A percentile compares a stretch with the other conserved stretches of the same genome.
phyloP scores from a whole-genome alignment of 2,329 filamentous ascomycete genomes.

The Didymella keratinophila region DNA sequence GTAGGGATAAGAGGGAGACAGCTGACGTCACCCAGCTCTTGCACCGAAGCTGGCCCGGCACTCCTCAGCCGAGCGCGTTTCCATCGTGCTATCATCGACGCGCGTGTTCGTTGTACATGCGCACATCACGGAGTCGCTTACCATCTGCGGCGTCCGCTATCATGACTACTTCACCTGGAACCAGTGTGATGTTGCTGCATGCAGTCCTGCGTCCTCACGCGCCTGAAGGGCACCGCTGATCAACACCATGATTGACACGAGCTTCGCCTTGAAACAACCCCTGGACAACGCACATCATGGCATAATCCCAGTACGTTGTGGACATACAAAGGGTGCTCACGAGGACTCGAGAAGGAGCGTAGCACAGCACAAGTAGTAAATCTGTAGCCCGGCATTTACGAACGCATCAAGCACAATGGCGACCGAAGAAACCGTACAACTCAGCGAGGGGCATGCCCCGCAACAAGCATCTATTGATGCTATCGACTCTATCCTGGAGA shows the following conservation, averaged over 20 bases:
- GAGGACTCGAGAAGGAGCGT: neutral
- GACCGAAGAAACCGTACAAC: slow-evolving; percentile 47
- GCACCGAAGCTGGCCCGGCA: neutral
- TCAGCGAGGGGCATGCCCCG: slow-evolving; percentile 44
- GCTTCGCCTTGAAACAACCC: slow-evolving; percentile 11
- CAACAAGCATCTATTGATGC: slow-evolving; percentile 47
- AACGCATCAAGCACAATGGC: slow-evolving; percentile 38
- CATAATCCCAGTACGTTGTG: slow-evolving; percentile 1
- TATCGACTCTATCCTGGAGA: slow-evolving; percentile 42
- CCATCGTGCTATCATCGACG: neutral
- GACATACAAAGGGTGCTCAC: neutral
- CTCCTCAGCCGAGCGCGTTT: neutral
- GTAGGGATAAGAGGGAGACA: neutral
- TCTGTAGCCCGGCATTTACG: neutral
- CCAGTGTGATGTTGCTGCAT: neutral
- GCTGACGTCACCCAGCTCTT: slow-evolving; percentile 8
- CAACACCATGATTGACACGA: neutral
- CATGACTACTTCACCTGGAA: neutral
- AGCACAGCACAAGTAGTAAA: neutral
- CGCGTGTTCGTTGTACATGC: neutral
- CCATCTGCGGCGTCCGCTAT: neutral
- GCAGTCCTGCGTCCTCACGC: neutral
- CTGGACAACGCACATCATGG: slow-evolving; percentile 11
- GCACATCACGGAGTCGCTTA: neutral
- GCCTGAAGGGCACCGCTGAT: neutral